Conservation (phyloP, 23 red algal species). For the Gracilaria gracilis region DNA sequence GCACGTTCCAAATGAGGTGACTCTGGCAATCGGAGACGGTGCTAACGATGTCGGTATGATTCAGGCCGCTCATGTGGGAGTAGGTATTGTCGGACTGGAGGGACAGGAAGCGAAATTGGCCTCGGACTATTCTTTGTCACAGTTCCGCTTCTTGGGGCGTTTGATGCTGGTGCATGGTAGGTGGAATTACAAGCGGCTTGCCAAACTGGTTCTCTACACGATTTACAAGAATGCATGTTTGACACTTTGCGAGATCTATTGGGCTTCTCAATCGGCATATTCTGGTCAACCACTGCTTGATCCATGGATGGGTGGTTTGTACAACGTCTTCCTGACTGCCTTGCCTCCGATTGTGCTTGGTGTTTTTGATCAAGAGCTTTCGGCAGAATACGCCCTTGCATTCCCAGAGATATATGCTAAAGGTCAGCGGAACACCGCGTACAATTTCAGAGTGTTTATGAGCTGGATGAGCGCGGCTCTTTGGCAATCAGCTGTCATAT, state of each 20-base stretch:
- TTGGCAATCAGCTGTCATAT: slow-evolving; percentile 89
- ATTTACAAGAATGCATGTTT: slow-evolving; percentile 93
- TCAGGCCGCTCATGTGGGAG: slow-evolving; percentile 96
- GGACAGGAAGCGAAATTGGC: slow-evolving; percentile 92
- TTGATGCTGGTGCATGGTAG: slow-evolving; percentile 95
- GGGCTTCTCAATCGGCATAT: slow-evolving; percentile 76
- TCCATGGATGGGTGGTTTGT: slow-evolving; percentile 90
- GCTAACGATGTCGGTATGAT: slow-evolving; percentile 99
- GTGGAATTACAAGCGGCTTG: slow-evolving; percentile 92
- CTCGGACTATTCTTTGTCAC: slow-evolving; percentile 91
- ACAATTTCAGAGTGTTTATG: slow-evolving; percentile 77
- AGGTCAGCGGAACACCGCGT: slow-evolving; percentile 79
- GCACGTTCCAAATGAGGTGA: slow-evolving; percentile 70
- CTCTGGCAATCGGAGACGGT: slow-evolving; percentile 96
- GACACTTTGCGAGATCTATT: slow-evolving; percentile 84
- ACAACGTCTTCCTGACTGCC: slow-evolving; percentile 88
- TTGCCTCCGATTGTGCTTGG: slow-evolving; percentile 86
- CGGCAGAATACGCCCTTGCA: slow-evolving; percentile 81
- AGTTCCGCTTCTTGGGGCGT: slow-evolving; percentile 92
- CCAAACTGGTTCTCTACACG: slow-evolving; percentile 83
- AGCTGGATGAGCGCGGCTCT: slow-evolving; percentile 76
- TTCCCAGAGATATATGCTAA: slow-evolving; percentile 90
- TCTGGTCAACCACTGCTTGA: slow-evolving; percentile 89
- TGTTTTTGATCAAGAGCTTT: slow-evolving; percentile 90
- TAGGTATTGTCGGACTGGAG: slow-evolving; percentile 93